Evolutionary conservation across 257 asterid species (phyloP).

Genomic region (Capsicum chinense): DNA sequence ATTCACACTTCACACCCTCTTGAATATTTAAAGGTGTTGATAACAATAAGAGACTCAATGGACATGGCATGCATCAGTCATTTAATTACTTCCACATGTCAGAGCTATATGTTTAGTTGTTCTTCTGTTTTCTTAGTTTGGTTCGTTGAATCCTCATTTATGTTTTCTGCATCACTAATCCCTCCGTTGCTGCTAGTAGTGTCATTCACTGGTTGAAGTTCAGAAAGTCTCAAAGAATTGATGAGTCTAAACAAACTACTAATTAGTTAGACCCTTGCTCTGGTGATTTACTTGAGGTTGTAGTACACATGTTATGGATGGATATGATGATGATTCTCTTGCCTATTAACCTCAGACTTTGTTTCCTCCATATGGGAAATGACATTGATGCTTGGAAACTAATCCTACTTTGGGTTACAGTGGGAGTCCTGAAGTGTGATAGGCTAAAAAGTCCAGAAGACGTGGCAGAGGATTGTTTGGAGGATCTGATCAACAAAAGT

Average conservation of each 20-base stretch:
- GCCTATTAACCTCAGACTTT: conserved; percentile 30
- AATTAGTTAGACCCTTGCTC: background rate
- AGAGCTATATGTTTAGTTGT: background rate
- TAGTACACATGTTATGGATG: background rate
- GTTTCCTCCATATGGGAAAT: conserved; percentile 24
- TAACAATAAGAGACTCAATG: background rate
- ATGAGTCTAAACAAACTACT: conserved; percentile 11
- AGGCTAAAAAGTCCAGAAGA: background rate
- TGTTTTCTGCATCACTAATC: background rate
- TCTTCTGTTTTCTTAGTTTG: background rate
- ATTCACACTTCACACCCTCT: background rate
- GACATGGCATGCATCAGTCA: background rate
- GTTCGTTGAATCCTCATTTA: background rate
- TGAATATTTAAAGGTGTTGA: background rate
- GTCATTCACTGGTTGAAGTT: background rate
- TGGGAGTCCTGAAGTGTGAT: conserved; percentile 26
- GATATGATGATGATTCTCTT: conserved; percentile 10
- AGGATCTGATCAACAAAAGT: background rate
- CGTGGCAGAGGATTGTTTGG: conserved; percentile 20
- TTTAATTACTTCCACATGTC: background rate
- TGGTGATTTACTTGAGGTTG: background rate
- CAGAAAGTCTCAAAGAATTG: background rate
- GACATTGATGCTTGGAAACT: conserved; percentile 29
- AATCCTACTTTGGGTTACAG: conserved; percentile 30
- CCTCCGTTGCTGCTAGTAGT: background rate